phyloP scores from a whole-genome alignment of 331 rosid genomes.

The Quercus lobata region DNA sequence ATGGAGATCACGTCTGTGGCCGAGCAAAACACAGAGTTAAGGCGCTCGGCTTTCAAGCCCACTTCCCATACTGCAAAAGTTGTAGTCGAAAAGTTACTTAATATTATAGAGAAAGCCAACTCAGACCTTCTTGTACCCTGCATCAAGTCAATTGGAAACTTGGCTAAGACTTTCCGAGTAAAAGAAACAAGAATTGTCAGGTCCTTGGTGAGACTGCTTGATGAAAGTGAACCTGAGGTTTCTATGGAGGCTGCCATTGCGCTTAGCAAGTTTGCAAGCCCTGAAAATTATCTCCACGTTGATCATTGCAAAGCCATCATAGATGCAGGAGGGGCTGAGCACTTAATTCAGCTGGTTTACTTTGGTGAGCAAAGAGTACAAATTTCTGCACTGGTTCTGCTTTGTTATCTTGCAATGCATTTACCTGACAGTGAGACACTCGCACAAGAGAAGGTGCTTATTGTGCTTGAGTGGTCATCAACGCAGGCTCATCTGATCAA shows the following conservation, averaged over 20 bases:
- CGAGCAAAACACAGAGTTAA: slow-evolving; percentile 47
- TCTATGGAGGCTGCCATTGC: slow-evolving; percentile 39
- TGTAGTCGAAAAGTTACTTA: slow-evolving; percentile 53
- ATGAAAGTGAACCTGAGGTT: slow-evolving; percentile 43
- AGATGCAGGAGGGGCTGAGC: slow-evolving; percentile 53
- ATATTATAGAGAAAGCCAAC: slow-evolving; percentile 29
- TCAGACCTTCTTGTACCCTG: slow-evolving; percentile 42
- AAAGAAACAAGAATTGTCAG: slow-evolving; percentile 56
- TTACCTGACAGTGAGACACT: slow-evolving; percentile 61
- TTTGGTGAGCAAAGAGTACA: slow-evolving; percentile 56
- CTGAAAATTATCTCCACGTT: slow-evolving; percentile 50
- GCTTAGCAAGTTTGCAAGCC: slow-evolving; percentile 48
- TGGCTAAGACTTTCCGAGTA: slow-evolving; percentile 73
- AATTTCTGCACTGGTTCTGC: slow-evolving; percentile 40
- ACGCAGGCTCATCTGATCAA: slow-evolving; percentile 38
- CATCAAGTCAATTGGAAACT: slow-evolving; percentile 45
- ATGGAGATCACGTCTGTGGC: slow-evolving; percentile 69
- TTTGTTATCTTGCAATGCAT: slow-evolving; percentile 50
- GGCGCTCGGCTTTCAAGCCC: slow-evolving; percentile 76
- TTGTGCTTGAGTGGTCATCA: slow-evolving; percentile 59
- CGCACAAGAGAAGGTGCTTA: slow-evolving; percentile 60
- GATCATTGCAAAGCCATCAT: slow-evolving; percentile 67
- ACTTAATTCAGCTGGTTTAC: slow-evolving; percentile 49
- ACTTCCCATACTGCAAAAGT: slow-evolving; percentile 75
- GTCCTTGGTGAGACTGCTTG: slow-evolving; percentile 59